These are phyloP conservation scores for Hibiscus syriacus DNA, from an alignment of 345 rosid genomes.

Conservation along the genomic window DNA sequence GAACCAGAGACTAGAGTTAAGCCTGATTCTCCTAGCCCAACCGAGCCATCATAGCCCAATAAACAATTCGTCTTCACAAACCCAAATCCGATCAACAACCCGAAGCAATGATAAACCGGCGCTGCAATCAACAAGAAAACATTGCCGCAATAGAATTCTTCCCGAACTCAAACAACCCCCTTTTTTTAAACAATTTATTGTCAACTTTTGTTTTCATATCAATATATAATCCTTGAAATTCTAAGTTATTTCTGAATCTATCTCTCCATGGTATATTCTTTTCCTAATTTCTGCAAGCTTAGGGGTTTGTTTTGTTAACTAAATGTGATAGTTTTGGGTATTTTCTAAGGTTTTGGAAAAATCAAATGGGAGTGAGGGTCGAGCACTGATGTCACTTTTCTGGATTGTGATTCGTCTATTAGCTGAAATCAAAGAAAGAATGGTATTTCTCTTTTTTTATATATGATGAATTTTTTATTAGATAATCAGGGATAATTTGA, in stretches of 20 bases:
- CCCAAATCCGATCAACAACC: too few species aligned
- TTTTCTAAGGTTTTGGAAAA: slow-evolving; percentile 10
- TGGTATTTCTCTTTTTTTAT: slow-evolving; percentile 28
- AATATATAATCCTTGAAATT: not conserved
- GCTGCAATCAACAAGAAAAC: not conserved
- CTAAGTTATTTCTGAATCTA: too few species aligned
- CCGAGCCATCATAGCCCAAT: not conserved
- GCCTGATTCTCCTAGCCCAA: not conserved
- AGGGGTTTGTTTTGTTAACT: not conserved
- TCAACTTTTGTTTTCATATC: not conserved
- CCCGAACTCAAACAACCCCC: not conserved
- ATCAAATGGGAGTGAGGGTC: slow-evolving; percentile 32
- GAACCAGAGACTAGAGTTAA: not conserved
- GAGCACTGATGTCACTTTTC: slow-evolving; percentile 54
- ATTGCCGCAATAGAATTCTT: not conserved
- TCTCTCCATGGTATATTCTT: not conserved
- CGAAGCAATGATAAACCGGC: not conserved
- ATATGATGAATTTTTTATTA: not conserved
- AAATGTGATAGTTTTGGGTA: not conserved
- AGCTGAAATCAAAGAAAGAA: slow-evolving; percentile 44
- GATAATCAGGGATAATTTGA: not conserved
- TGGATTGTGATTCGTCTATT: slow-evolving; percentile 49
- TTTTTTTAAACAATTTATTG: not conserved
- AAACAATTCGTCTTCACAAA: too few species aligned
- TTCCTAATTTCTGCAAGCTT: not conserved